phyloP scores from a whole-genome alignment of 2,329 filamentous ascomycete genomes.

The Ilyonectria destructans region DNA sequence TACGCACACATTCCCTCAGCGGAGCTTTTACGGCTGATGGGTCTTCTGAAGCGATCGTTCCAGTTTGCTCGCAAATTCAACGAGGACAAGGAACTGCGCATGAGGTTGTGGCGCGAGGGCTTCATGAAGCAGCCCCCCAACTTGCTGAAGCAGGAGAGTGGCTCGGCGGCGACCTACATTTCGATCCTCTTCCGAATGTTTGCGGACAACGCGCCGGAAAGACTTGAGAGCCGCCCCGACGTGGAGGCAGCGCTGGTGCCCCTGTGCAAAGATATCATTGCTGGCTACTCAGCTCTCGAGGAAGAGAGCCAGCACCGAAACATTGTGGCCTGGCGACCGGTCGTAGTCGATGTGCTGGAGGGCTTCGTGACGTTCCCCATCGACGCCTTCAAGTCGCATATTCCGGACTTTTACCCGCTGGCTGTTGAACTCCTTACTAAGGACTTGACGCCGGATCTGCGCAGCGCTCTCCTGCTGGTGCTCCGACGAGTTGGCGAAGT shows the following conservation, averaged over 20 bases:
- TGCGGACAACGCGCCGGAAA: conserved; percentile 87
- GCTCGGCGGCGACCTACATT: conserved; percentile 94
- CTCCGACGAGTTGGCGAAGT: conserved; percentile 89
- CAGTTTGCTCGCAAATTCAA: conserved; percentile 98
- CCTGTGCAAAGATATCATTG: conserved; percentile 94
- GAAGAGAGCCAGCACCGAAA: conserved; percentile 98
- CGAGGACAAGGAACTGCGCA: conserved; percentile 94
- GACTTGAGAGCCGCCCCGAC: conserved; percentile 83
- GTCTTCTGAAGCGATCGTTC: conserved; percentile 94
- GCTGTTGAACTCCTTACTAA: conserved; percentile 86
- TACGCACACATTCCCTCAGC: conserved; percentile 93
- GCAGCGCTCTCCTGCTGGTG: conserved; percentile 83
- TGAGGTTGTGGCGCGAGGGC: conserved; percentile 94
- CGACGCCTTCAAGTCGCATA: conserved; percentile 84
- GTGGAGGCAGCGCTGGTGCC: conserved; percentile 95
- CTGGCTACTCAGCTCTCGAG: conserved; percentile 87
- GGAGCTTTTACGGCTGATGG: conserved; percentile 94
- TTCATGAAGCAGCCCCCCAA: conserved; percentile 99
- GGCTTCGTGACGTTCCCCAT: conserved; percentile 90
- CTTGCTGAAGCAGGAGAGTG: conserved; percentile 95
- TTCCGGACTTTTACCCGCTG: conserved; percentile 89
- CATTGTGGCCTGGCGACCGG: conserved; percentile 96
- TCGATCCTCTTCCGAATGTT: conserved; percentile 98
- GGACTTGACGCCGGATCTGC: conserved; percentile 86
- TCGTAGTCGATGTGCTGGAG: conserved; percentile 96